phyloP scores from a whole-genome alignment of 257 asterid genomes.

The Orobanche coerulescens region DNA sequence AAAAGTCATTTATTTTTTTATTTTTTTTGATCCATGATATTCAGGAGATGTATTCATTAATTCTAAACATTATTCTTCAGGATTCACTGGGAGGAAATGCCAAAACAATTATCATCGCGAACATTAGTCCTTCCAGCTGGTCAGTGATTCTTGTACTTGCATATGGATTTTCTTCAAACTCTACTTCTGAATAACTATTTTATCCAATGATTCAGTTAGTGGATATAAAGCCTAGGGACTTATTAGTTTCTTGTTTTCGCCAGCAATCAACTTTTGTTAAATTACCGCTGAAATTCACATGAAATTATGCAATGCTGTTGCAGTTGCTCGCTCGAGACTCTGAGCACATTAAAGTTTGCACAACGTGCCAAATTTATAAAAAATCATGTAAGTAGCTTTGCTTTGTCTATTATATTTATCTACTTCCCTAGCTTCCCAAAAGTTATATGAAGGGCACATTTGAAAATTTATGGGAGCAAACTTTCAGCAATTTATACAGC shows the following conservation, averaged over 20 bases:
- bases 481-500: background rate
- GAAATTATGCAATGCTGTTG: constrained; percentile 21
- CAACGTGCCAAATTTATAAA: constrained; percentile 84
- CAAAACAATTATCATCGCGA: constrained; percentile 89
- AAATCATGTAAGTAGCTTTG: constrained; percentile 48
- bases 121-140: constrained; percentile 86
- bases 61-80: constrained; percentile 31
- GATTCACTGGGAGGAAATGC: constrained; percentile 99
- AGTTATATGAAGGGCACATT: background rate
- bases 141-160: constrained; percentile 23
- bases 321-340: constrained; percentile 79
- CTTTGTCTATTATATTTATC: background rate
- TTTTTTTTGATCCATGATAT: background rate
- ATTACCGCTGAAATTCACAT: constrained; percentile 17
- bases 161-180: background rate
- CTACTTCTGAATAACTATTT: background rate
- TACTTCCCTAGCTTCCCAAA: background rate
- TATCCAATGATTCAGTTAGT: background rate
- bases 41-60: constrained; percentile 4
- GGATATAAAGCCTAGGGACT: constrained; percentile 2
- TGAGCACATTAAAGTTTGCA: constrained; percentile 85
- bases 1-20: background rate
- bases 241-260: constrained; percentile 1
- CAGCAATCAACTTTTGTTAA: background rate
- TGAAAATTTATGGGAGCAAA: background rate